Conservation (phyloP, 495 filamentous ascomycete species). For the Pyrenopolyporus hunteri region DNA sequence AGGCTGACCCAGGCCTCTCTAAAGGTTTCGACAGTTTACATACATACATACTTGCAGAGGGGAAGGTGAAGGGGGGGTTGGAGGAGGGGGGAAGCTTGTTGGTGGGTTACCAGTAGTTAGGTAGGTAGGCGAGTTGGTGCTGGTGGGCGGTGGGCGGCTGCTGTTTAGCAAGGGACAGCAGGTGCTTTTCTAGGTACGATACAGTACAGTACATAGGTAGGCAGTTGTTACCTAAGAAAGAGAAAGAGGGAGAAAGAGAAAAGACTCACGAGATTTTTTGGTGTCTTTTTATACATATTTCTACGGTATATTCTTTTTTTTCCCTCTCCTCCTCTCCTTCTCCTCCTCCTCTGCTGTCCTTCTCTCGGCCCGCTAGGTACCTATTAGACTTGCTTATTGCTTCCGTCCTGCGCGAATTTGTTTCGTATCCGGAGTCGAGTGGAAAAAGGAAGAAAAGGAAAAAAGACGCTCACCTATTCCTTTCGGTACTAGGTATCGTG, state of each 20-base stretch:
- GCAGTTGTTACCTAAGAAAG: too few species aligned
- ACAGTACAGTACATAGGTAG: too few species aligned
- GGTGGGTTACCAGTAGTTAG: background rate
- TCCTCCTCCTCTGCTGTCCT: background rate
- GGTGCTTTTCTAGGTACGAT: too few species aligned
- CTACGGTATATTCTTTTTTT: too few species aligned
- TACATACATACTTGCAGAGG: background rate
- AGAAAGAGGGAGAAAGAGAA: too few species aligned
- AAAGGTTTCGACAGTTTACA: background rate
- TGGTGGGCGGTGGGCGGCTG: too few species aligned
- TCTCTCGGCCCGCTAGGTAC: background rate
- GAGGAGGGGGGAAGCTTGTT: background rate
- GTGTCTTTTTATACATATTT: too few species aligned
- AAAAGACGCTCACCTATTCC: too few species aligned
- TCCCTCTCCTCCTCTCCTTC: too few species aligned
- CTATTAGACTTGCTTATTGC: background rate
- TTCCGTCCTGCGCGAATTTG: constrained; percentile 24
- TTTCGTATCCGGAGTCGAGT: constrained; percentile 7
- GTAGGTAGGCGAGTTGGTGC: too few species aligned
- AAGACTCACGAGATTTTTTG: too few species aligned
- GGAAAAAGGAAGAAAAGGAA: background rate
- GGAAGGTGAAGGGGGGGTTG: constrained; percentile 6
- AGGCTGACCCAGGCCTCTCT: constrained; percentile 26
- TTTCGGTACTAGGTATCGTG: constrained; percentile 5
- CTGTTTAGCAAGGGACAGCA: too few species aligned